Conservation (phyloP, 2,329 filamentous ascomycete species). For the Trichoderma atroviride region DNA sequence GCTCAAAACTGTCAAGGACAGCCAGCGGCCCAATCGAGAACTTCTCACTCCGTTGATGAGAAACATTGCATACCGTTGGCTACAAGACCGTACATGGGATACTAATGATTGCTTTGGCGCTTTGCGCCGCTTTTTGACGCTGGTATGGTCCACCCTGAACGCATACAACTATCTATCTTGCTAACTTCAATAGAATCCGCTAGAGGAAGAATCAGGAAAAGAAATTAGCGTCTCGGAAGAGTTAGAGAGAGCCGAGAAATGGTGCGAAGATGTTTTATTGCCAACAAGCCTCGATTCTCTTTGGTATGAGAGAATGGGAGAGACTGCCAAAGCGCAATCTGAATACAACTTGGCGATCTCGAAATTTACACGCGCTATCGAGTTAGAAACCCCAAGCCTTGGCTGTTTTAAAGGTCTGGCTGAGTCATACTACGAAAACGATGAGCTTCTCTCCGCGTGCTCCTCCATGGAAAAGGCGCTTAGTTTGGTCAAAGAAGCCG, state of each 20-base stretch:
- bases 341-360: background rate
- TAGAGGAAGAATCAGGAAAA: background rate
- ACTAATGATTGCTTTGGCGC: background rate
- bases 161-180: background rate
- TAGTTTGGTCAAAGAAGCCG: background rate
- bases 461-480: constrained; percentile 1
- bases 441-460: constrained; percentile 1
- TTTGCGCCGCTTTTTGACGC: background rate
- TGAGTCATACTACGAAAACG: constrained; percentile 1
- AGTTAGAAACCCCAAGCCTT: background rate
- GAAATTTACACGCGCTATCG: background rate
- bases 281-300: background rate
- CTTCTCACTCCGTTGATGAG: background rate
- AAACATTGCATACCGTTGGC: background rate
- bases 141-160: background rate
- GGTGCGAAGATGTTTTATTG: background rate
- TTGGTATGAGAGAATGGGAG: background rate
- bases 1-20: background rate
- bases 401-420: background rate
- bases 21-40: background rate
- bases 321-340: background rate
- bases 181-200: background rate
- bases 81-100: background rate
- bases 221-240: background rate
- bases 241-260: background rate